Evolutionary conservation across 2,329 filamentous ascomycete genomes (phyloP).

Genomic region (Neurospora crassa): DNA sequence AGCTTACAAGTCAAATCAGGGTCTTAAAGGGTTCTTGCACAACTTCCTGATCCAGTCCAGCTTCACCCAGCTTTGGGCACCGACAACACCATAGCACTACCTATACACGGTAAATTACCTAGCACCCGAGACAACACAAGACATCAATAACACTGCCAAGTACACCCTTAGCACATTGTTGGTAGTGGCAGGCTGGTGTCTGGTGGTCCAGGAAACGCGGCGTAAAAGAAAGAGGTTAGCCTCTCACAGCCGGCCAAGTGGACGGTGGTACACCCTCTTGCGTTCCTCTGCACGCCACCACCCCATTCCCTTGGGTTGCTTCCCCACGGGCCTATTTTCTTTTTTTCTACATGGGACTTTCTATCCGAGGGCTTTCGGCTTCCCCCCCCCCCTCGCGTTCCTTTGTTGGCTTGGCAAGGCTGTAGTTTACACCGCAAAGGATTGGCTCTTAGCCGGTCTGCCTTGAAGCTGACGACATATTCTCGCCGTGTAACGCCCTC

Average conservation of each 20-base stretch:
- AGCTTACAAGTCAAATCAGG: neutral
- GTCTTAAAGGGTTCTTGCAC: neutral
- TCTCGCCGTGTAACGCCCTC: neutral
- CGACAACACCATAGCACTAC: neutral
- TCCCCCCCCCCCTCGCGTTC: neutral
- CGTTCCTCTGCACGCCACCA: neutral
- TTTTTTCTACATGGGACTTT: neutral
- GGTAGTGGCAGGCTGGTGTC: neutral
- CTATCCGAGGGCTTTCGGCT: neutral
- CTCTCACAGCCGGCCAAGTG: slow-evolving; percentile 23
- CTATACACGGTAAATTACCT: neutral
- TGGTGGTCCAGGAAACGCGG: neutral
- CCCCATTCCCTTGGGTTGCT: neutral
- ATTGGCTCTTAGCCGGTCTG: neutral
- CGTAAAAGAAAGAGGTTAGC: slow-evolving; percentile 8
- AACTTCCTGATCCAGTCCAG: neutral
- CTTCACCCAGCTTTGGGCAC: neutral
- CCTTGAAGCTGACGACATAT: neutral
- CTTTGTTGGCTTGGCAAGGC: neutral
- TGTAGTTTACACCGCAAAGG: neutral
- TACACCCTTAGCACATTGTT: neutral
- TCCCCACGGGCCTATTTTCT: neutral
- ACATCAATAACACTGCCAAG: neutral
- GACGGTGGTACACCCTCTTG: slow-evolving; percentile 12
- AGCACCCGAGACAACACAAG: neutral